Percentiles rank a stretch among this genome's conserved stretches.
Evolutionary conservation across 306 rosid species (phyloP).

Genomic region (Astragalus membranaceus): DNA sequence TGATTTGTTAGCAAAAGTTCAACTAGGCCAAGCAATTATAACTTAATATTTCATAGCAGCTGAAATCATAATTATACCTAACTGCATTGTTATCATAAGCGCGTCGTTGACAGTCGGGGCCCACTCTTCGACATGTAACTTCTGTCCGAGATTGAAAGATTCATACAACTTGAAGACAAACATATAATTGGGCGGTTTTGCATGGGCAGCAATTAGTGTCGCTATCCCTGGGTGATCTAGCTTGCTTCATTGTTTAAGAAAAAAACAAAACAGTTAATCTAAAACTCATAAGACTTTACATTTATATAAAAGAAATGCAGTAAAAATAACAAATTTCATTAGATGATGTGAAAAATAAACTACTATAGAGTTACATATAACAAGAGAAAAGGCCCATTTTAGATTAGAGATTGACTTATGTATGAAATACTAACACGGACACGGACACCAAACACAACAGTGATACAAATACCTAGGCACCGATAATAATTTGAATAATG

Average conservation of each 20-base stretch:
- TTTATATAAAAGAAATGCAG: background rate
- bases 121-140: conserved; percentile 57
- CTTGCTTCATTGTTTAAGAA: conserved; percentile 41
- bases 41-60: background rate
- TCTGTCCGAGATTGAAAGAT: conserved; percentile 58
- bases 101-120: conserved; percentile 25
- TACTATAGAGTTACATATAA: background rate
- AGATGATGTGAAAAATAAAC: background rate
- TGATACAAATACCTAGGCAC: too few species aligned
- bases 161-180: conserved; percentile 76
- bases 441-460: too few species aligned
- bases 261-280: background rate
- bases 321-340: background rate
- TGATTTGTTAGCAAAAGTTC: background rate
- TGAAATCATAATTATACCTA: conserved; percentile 29
- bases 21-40: background rate
- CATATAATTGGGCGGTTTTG: conserved; percentile 83
- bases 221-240: conserved; percentile 72
- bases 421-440: too few species aligned
- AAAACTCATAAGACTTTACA: background rate
- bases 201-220: conserved; percentile 75
- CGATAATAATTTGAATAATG: too few species aligned
- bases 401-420: background rate
- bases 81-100: conserved; percentile 28
- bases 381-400: background rate